Conservation (phyloP, 2,329 filamentous ascomycete species). For the Coniochaeta sp. region DNA sequence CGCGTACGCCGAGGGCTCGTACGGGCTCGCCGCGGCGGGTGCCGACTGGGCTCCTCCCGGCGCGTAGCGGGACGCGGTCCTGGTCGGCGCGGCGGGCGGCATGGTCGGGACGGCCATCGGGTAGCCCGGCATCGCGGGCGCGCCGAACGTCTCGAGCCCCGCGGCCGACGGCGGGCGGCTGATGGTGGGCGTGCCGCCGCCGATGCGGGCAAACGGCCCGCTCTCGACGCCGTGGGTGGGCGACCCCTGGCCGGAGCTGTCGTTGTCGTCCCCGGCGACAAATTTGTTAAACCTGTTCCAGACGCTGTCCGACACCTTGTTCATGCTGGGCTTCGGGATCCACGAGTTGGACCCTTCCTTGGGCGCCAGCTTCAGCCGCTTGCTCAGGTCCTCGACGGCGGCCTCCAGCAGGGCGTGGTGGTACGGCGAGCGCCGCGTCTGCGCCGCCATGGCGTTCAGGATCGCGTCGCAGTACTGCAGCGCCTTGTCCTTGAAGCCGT, state of each 20-base stretch:
- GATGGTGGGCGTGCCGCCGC: slow-evolving; percentile 67
- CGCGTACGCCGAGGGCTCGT: slow-evolving; percentile 19
- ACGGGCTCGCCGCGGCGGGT: slow-evolving; percentile 16
- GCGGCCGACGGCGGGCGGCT: slow-evolving; percentile 66
- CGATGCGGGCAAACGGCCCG: slow-evolving; percentile 77
- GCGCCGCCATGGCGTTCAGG: slow-evolving; percentile 64
- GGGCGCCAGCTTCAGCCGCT: slow-evolving; percentile 76
- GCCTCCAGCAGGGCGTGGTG: slow-evolving; percentile 69
- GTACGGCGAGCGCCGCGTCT: slow-evolving; percentile 79
- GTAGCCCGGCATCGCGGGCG: slow-evolving; percentile 26
- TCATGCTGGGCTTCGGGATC: slow-evolving; percentile 93
- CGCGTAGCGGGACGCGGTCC: slow-evolving; percentile 44
- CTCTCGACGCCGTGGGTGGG: slow-evolving; percentile 52
- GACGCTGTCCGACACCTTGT: slow-evolving; percentile 86
- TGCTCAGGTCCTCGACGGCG: slow-evolving; percentile 75
- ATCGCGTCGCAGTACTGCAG: slow-evolving; percentile 89
- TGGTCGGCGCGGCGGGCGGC: slow-evolving; percentile 30
- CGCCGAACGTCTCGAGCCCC: slow-evolving; percentile 69
- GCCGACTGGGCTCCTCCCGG: slow-evolving; percentile 25
- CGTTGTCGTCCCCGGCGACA: slow-evolving; percentile 82
- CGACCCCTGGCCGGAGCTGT: slow-evolving; percentile 51
- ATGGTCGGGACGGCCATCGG: slow-evolving; percentile 21
- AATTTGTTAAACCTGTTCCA: slow-evolving; percentile 96
- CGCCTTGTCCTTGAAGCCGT: slow-evolving; percentile 75
- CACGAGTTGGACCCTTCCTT: slow-evolving; percentile 76